Base-by-base conservation (phyloP, 768 basidiomycete genomes). In the Amanita inopinata region DNA sequence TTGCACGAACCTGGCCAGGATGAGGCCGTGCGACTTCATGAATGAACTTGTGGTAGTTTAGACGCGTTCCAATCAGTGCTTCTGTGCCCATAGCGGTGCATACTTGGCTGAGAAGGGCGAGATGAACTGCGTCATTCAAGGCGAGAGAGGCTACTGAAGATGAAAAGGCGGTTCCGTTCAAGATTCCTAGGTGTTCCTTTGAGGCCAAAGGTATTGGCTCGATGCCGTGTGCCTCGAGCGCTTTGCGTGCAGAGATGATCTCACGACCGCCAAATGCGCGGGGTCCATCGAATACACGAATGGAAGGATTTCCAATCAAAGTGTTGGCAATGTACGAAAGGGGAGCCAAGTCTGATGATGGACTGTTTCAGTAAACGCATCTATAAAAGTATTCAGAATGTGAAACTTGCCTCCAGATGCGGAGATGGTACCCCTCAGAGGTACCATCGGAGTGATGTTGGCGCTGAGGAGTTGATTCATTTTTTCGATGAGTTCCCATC, bases 101-200 rank as follows among this genome's bases (percentile, higher is more conserved):
- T 4, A 82, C 72, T 68, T 87, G 73, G 9, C 82, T 68, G 14
- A 84, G 66, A 17, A 85, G 59, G 6, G 73, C 73, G 25, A 84
- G 63, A 46, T 81, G 80, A 25, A 78, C 73, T 12, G 84, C 78
- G 36, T 86, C 83, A 50, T 78, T 73, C 40, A 88, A 61, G 6
- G 81, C 84, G 11, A 92, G 69, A 5, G 80, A 69, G 3, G 77
- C 83, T n/a, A 87, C 74, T 5, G 84, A 78, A 0, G 88, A 78
- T 24, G 82, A 84, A 60, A 89, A 89, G 0, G 86, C 84, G 1
- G 88, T 89, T 38, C 89, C 90, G 55, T 92, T 92, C 31, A 87
- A 61, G 39, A 88, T 75, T 9, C 85, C 86, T 10, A 87, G 71
- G 49, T 85, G 84, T 41, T 88, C 85, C 58, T 88, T 88, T 11